Evolutionary conservation across 1,139 yeast species (phyloP), one percentile per base, ranked within the genome.

Genomic region (Suhomyces kunorum): DNA sequence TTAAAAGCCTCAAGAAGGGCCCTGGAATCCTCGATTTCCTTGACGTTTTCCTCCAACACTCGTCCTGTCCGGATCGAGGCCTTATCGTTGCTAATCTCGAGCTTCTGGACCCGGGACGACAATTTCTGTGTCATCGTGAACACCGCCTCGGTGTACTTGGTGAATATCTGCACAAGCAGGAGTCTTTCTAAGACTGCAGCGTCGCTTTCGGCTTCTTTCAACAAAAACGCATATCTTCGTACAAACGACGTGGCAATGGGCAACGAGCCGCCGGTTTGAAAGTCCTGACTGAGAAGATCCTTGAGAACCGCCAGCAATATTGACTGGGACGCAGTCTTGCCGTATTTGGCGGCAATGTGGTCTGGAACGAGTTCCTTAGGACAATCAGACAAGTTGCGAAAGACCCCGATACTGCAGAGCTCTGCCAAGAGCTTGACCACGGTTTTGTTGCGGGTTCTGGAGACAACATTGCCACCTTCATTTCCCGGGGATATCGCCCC

Each of bases 21-120:
- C 11, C 59, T 51, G 16, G 70, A 45, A 9, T 57, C 63, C 13
- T 76, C 76, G 31, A 75, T 61, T 35, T 69, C 74, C 1, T 56
- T 61, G 31, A 72, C 68, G 28, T 72, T 62, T 32, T 79, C 83
- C 27, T 82, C 87, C 19, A 78, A 59, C 5, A 78, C 58, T 47
- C 74, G 76, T 20, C 95, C 95, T 2, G 85, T 79, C 50, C 85
- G 71, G 38, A 85, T 75, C 36, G 83, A 79, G 1, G 82, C 77
- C 40, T 71, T 74, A 39, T 72, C 72, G 46, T 76, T 78, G 30
- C 68, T 67, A 16, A 62, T 56, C 12, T 64, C 65, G 19, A 72
- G 54, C 17, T 64, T 64, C 16, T 58, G 54, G 1, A 76, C 58
- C 14, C 58, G 54, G 20, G 58, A 55, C 38, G 75, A 69, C 23